Evolutionary conservation across 2,329 filamentous ascomycete species (phyloP).

Genomic region (Colletotrichum aenigma): DNA sequence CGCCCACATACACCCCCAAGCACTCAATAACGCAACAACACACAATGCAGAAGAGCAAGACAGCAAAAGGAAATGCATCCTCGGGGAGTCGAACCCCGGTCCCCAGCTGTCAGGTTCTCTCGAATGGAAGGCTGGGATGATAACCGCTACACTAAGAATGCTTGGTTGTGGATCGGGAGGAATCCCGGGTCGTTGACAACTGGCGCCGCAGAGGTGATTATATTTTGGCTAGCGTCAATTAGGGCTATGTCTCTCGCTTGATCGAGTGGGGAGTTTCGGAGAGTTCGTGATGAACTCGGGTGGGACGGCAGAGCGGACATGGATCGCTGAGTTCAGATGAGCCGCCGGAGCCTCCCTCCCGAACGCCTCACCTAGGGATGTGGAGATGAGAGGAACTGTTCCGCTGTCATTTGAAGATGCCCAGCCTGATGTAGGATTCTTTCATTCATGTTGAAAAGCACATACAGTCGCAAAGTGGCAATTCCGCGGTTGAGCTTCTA

Average conservation of each 20-base stretch:
- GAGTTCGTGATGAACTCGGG: neutral
- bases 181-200: neutral
- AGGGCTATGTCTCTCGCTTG: neutral
- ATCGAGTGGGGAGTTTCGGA: neutral
- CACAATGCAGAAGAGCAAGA: neutral
- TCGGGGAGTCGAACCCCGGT: constrained; percentile 12
- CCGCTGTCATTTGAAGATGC: neutral
- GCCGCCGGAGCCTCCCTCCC: neutral
- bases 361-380: neutral
- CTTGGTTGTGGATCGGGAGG: neutral
- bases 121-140: constrained; percentile 16
- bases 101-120: neutral
- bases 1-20: neutral
- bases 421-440: neutral
- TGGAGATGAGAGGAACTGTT: neutral
- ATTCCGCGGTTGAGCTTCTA: neutral
- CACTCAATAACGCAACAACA: neutral
- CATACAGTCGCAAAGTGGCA: neutral
- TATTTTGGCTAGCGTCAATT: neutral
- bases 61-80: neutral
- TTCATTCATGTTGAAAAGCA: neutral
- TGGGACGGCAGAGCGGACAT: neutral
- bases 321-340: neutral
- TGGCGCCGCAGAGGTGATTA: accelerated
- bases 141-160: constrained; percentile 18